Base-by-base conservation (phyloP, 805 yeast species). In the Yarrowia osloensis region DNA sequence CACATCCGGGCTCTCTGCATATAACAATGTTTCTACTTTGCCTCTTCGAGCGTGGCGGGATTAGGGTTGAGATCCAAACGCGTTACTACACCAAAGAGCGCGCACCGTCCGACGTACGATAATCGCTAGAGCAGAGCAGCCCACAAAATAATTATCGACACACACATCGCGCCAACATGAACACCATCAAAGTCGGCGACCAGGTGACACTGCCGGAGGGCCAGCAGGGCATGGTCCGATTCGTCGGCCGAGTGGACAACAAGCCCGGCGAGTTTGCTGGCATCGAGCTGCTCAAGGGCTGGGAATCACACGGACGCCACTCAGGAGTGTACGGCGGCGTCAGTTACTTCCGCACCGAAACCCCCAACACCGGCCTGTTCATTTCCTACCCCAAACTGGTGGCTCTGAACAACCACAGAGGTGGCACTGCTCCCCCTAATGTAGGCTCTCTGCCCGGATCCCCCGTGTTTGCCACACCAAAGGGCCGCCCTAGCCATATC, bases 231-330 rank as follows among this genome's bases (percentile, higher is more conserved):
- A 80, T 86, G 12, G 78, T 93, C 65, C 81, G 86, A 68, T 93
- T 83, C 76, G 80, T 87, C 22, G 99, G 97, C 0, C 77, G 82
- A 1, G 90, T 94, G 19, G 83, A 86, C 24, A 88, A 88, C 24
- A 91, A 90, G 73, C 77, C 78, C 7, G 97, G 97, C 0, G 80
- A 81, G 12, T 94, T 87, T 79, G 97, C 93, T 5, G 99, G 99
- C 2, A 82, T 94, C 6, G 98, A 94, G 75, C 79, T 94, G 49
- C 73, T 86, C n/a, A 93, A 90, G 1, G 87, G 86, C 0, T 82
- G 85, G 46, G 78, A 84, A 0, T 74, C 79, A 5, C 80, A 85
- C 66, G 99, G 99, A 24, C 90, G 91, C 76, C 95, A 94, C 74
- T 84, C 86, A 66, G 99, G 99, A n/a, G 83, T 84, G 47, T 91